Base-by-base conservation (phyloP, 495 filamentous ascomycete species). In the Clohesyomyces aquaticus region DNA sequence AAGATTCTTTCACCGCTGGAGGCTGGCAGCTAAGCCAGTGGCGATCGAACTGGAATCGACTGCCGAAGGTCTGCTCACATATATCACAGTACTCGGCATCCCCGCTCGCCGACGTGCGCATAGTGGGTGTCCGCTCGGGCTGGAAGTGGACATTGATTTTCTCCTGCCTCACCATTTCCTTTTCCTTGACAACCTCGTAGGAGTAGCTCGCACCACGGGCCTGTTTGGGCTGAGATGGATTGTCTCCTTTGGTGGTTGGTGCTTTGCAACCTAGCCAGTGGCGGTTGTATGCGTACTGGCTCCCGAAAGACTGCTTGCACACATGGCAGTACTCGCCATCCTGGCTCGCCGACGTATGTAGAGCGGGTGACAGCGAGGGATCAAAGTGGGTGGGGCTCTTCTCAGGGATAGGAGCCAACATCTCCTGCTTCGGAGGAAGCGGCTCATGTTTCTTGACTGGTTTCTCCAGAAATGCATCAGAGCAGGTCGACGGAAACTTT, bases 251-350 rank as follows among this genome's bases (percentile, higher is more conserved):
- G 32, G 32, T 38, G 14, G 32, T 38, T n/a, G 32, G 14, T 38
- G 32, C 6, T 38, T 14, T 6, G 51, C 51, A 55, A 3, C 26
- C 51, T n/a, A 55, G 11, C 11, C 10, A 55, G 51, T 55, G 51
- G 18, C 22, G 32, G 51, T 55, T 55, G 51, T 35, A 55, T 16
- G 26, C 28, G 4, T 6, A 4, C 18, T 16, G 26, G 51, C 27
- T 55, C 3, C 3, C n/a, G 18, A 55, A 55, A n/a, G 23, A 22
- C 51, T 41, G 3, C 48, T 52, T 52, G 23, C 48, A 52, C 9
- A 52, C 25, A 25, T 21, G 3, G 48, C 48, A 52, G 22, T 23
- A 52, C 23, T 6, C 12, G 19, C 48, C 18, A 3, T 16, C 19
- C 9, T 8, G 8, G 27, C 48, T 52, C 11, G 48, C 22, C 32